phyloP scores from a whole-genome alignment of 495 filamentous ascomycete genomes.

The Penicillium parvum region DNA sequence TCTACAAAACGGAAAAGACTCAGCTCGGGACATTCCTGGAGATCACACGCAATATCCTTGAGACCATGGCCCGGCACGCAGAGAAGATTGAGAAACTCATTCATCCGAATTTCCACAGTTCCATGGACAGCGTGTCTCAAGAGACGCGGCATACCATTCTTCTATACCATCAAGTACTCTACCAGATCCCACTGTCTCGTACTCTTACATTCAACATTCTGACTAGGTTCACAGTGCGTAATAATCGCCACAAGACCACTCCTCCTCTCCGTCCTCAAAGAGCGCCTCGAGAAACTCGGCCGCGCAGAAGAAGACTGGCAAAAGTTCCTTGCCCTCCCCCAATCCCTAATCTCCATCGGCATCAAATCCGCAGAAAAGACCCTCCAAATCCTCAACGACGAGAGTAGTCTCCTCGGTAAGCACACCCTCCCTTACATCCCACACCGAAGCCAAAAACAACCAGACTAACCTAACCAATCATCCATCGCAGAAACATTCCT shows the following conservation, averaged over 20 bases:
- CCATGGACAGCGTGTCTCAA: conserved; percentile 28
- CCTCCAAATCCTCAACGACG: conserved; percentile 29
- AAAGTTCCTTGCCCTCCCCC: conserved; percentile 22
- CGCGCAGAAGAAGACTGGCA: conserved; percentile 27
- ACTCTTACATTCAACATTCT: not conserved
- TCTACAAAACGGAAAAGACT: conserved; percentile 33
- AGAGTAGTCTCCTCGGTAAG: conserved; percentile 32
- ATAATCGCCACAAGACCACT: conserved; percentile 36
- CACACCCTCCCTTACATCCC: not conserved
- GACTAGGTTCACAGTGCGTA: conserved; percentile 24
- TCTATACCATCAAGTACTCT: conserved; percentile 35
- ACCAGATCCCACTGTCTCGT: not conserved
- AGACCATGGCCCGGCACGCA: conserved; percentile 29
- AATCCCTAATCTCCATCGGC: conserved; percentile 30
- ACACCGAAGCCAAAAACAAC: not conserved
- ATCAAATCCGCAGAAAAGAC: conserved; percentile 36
- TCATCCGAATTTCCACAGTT: conserved; percentile 18
- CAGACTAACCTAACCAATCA: not conserved
- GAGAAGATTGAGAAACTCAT: conserved; percentile 32
- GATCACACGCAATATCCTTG: conserved; percentile 30
- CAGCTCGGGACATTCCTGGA: conserved; percentile 30
- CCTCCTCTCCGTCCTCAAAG: conserved; percentile 31
- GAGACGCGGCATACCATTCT: conserved; percentile 32
- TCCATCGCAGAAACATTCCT: conserved; percentile 41
- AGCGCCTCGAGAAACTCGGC: conserved; percentile 25